These are phyloP conservation scores for Leishmania turanica DNA, from an alignment of 208 protist species.

Conservation along the genomic window DNA sequence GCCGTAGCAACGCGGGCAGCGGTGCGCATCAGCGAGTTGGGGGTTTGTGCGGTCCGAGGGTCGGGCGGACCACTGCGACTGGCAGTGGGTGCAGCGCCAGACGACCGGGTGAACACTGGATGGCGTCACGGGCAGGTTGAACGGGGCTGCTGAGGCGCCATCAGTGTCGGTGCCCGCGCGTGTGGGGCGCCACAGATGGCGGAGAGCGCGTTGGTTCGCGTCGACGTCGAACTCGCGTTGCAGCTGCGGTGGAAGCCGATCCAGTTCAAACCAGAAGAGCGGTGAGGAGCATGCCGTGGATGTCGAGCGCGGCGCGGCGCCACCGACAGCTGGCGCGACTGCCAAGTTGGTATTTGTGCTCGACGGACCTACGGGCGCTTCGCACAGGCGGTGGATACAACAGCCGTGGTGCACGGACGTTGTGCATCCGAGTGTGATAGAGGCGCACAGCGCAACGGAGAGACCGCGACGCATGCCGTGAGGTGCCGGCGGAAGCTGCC, in stretches of 20 bases:
- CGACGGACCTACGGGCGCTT: background rate
- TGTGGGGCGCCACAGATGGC: conserved; percentile 20
- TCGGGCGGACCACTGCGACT: conserved; percentile 52
- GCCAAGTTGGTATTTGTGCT: background rate
- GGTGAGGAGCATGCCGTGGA: background rate
- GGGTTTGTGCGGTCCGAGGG: conserved; percentile 55
- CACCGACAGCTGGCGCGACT: background rate
- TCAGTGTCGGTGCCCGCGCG: background rate
- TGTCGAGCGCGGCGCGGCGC: background rate
- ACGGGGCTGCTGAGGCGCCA: background rate
- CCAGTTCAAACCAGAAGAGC: conserved; percentile 24
- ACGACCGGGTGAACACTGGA: conserved; percentile 42
- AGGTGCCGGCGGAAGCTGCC: background rate
- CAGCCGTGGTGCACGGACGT: background rate
- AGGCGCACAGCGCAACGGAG: background rate
- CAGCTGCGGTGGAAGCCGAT: conserved; percentile 29
- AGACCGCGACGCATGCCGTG: background rate
- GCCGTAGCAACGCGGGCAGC: conserved; percentile 48
- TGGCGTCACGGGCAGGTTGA: conserved; percentile 8
- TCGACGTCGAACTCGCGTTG: conserved; percentile 42
- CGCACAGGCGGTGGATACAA: background rate
- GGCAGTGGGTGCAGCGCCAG: conserved; percentile 58
- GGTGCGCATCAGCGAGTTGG: conserved; percentile 47
- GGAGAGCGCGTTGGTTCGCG: conserved; percentile 35
- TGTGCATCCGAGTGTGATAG: background rate